phyloP scores from a whole-genome alignment of 2,329 filamentous ascomycete species.

The Cordyceps javanica region DNA sequence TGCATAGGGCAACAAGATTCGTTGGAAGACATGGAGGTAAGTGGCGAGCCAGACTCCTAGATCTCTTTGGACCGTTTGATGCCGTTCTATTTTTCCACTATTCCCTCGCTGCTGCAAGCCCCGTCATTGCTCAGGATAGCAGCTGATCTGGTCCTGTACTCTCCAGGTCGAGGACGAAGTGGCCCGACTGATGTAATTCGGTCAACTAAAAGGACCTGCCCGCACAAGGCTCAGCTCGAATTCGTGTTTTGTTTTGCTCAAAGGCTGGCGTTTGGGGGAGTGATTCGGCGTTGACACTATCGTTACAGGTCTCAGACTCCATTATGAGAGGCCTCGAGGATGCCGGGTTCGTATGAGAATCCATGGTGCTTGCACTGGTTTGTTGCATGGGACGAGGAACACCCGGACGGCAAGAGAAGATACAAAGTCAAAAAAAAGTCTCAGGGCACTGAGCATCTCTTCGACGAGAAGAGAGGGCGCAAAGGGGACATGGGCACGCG shows the following conservation, averaged over 20 bases:
- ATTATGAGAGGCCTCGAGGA: constrained; percentile 32
- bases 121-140: background rate
- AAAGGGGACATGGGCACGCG: constrained; percentile 17
- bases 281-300: constrained; percentile 13
- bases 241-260: constrained; percentile 12
- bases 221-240: background rate
- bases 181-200: constrained; percentile 75
- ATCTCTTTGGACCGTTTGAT: background rate
- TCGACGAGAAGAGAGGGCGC: constrained; percentile 28
- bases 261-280: background rate
- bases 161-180: constrained; percentile 81
- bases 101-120: background rate
- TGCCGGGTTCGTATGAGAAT: constrained; percentile 33
- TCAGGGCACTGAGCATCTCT: constrained; percentile 28
- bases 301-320: constrained; percentile 28
- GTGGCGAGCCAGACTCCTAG: constrained; percentile 31
- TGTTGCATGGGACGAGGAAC: background rate
- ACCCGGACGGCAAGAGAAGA: background rate
- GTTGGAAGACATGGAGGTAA: constrained; percentile 98
- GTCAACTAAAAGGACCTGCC: background rate
- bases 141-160: constrained; percentile 38
- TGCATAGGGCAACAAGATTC: constrained; percentile 98
- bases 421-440: constrained; percentile 18
- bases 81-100: background rate
- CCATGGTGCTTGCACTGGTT: background rate